Conservation (phyloP, 169 alveolate genomes). For the Eimeria praecox region DNA sequence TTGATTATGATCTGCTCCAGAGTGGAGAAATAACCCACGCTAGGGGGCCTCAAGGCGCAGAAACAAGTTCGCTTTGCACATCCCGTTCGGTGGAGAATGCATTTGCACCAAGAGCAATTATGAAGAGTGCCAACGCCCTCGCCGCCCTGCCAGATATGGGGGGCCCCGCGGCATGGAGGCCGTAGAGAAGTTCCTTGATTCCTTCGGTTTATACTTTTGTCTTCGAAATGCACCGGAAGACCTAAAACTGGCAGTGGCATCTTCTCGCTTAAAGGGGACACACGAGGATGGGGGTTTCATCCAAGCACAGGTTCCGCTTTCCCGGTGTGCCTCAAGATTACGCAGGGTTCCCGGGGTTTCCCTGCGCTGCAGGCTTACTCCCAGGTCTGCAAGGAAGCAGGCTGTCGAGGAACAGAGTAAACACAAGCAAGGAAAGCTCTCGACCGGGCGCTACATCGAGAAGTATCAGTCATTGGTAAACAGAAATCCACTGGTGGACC, state of each 20-base stretch:
- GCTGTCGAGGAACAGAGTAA: background rate
- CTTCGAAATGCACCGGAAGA: background rate
- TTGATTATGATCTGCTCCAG: too few species aligned
- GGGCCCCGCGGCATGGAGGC: background rate
- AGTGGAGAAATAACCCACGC: too few species aligned
- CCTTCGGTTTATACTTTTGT: background rate
- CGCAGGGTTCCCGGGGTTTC: background rate
- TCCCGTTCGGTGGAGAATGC: too few species aligned
- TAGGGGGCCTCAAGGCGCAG: too few species aligned
- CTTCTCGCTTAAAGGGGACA: background rate
- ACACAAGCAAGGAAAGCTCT: background rate
- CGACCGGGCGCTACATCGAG: background rate
- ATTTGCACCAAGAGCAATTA: too few species aligned
- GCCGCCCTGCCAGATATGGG: background rate
- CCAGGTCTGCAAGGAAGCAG: background rate
- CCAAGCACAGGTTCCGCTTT: background rate
- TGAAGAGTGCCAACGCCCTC: background rate
- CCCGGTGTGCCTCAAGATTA: background rate
- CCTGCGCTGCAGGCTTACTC: background rate
- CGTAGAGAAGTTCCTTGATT: background rate
- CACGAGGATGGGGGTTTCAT: background rate
- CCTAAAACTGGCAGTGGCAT: background rate
- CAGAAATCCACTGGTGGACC: background rate
- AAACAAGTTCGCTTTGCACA: too few species aligned
- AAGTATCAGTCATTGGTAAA: background rate